Base-by-base conservation (phyloP, 257 asterid species). In the Echium plantagineum region DNA sequence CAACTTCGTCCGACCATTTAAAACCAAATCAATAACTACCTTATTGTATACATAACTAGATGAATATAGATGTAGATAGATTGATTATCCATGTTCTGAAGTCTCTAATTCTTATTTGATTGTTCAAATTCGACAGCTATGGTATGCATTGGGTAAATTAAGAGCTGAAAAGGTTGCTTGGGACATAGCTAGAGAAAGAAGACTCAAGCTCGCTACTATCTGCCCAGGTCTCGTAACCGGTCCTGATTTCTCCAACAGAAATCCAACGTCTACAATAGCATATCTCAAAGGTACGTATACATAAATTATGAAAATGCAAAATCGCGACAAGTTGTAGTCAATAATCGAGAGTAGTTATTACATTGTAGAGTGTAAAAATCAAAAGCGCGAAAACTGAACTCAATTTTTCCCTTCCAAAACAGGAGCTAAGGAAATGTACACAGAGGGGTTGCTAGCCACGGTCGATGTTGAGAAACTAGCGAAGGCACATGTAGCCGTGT, bases 61-160 rank as follows among this genome's bases (percentile, higher is more conserved):
- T 7, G 46, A n/a, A n/a, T n/a, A n/a, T n/a, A n/a, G n/a, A n/a
- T n/a, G n/a, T n/a, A n/a, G n/a, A n/a, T 35, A 7, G 46, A 35
- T 35, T 6, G 46, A 35, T 28, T 0, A 28, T 28, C 0, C 32
- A 28, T 35, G 46, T 35, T 35, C 2, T 35, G 0, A 35, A 35
- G 46, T 35, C 46, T 35, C 46, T 35, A 35, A 35, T 35, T 35
- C 46, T 35, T 8, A 35, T 35, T 21, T 54, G 38, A 16, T 1
- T 13, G 21, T 9, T 48, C 52, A 28, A 52, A 63, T 22, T 67
- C 48, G 21, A 52, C 83, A 91, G 98, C 84, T 91, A 2, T 91
- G 97, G 98, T 91, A 88, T 61, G 98, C 98, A 16, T 57, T 91
- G 78, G 98, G 98, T 56, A 91, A 91, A 76, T 65, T 88, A 57